Base-by-base conservation (phyloP, 2,329 filamentous ascomycete species). In the Byssothecium circinans region DNA sequence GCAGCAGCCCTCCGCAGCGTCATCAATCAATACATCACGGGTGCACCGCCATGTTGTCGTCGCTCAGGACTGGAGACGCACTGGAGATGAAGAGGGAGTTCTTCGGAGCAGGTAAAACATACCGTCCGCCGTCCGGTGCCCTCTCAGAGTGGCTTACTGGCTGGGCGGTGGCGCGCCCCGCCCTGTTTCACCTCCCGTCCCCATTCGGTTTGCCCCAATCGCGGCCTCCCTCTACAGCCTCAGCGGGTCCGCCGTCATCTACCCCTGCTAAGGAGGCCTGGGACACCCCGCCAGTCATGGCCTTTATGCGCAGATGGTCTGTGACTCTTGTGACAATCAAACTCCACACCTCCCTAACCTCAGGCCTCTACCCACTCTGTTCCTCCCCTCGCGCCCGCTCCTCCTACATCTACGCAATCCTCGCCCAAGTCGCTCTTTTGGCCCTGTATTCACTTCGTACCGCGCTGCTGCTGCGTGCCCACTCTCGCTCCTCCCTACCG, bases 391-490 rank as follows among this genome's bases (percentile, higher is more conserved):
- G n/a, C 23, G 19, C 41, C 15, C 15, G 15, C 41, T 25, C 41
- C 39, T 41, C 32, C 41, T 43, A 35, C 41, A 35, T 36, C 33
- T 33, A 33, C 39, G 39, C 39, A 33, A 17, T 49, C 50, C 54
- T 68, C 57, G 57, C 61, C 52, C 57, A 59, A 65, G 62, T 65
- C 61, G 36, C 51, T 65, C 61, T 55, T 62, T 61, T 60, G 39
- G 50, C 52, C 47, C 56, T 49, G 49, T 53, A 43, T 58, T 54
- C 45, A 20, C 47, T 66, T 64, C 59, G 51, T 57, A 58, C 30
- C 44, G 39, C 40, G 40, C 50, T 50, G 46, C 46, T n/a, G n/a
- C n/a, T 52, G 53, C 47, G 53, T 54, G 50, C 59, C 48, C 53
- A 49, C 48, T 43, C 46, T 56, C 52, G 47, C 52, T 53, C 12